These are phyloP conservation scores for Hortaea werneckii DNA, from an alignment of 2,329 filamentous ascomycete species.

Conservation along the genomic window DNA sequence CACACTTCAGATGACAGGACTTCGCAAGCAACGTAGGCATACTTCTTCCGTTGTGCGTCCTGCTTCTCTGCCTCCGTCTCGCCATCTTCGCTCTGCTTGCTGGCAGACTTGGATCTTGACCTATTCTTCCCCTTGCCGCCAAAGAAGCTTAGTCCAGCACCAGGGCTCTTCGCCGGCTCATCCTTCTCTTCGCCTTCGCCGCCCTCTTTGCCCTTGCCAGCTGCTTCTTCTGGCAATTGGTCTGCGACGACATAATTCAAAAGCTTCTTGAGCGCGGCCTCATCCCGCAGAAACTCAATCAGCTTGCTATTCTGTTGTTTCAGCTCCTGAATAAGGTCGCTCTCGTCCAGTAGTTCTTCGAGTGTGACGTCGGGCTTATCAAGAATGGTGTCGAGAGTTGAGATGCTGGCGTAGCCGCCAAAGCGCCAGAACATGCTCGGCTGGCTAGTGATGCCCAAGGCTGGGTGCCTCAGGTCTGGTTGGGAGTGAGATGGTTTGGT, in stretches of 20 bases:
- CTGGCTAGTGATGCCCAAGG: background rate
- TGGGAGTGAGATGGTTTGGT: background rate
- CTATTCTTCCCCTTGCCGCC: constrained; percentile 31
- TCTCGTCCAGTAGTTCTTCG: constrained; percentile 91
- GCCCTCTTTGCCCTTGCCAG: constrained; percentile 23
- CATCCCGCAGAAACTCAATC: constrained; percentile 87
- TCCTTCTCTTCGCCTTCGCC: constrained; percentile 34
- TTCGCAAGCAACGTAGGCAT: constrained; percentile 87
- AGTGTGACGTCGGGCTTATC: constrained; percentile 91
- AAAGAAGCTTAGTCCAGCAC: constrained; percentile 35
- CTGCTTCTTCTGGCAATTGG: constrained; percentile 42
- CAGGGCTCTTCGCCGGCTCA: constrained; percentile 36
- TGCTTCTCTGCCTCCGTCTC: constrained; percentile 55
- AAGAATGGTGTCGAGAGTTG: constrained; percentile 89
- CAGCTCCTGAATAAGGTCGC: constrained; percentile 90
- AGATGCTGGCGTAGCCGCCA: constrained; percentile 96
- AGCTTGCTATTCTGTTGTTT: constrained; percentile 98
- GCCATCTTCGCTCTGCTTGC: constrained; percentile 28
- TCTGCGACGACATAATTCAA: constrained; percentile 87
- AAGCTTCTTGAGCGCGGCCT: constrained; percentile 71
- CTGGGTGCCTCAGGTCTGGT: background rate
- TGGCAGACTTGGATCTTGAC: constrained; percentile 34
- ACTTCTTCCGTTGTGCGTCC: constrained; percentile 86
- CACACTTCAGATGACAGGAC: constrained; percentile 91
- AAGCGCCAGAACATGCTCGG: constrained; percentile 98